phyloP scores from a whole-genome alignment of 768 basidiomycete genomes.

The Pilatotrama ljubarskyi region DNA sequence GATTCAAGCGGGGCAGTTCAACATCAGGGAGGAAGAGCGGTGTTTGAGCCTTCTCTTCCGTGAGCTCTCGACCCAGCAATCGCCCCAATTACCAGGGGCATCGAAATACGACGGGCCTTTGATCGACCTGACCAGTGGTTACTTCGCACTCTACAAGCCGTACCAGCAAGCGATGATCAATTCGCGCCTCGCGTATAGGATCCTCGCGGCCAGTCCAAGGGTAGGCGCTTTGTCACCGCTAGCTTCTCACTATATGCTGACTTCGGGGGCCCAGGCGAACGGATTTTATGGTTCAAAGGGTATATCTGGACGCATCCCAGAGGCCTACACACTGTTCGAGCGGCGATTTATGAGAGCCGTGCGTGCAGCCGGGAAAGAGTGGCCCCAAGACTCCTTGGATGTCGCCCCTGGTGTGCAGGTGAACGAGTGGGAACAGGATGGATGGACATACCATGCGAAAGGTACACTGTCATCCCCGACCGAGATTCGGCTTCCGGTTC shows the following conservation, averaged over 20 bases:
- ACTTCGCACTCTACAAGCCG: slow-evolving; percentile 82
- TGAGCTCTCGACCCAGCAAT: slow-evolving; percentile 35
- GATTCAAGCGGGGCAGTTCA: slow-evolving; percentile 88
- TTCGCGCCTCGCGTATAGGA: slow-evolving; percentile 58
- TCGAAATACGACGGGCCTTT: slow-evolving; percentile 39
- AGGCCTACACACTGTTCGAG: slow-evolving; percentile 89
- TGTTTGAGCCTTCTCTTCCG: slow-evolving; percentile 59
- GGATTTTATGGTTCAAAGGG: slow-evolving; percentile 92
- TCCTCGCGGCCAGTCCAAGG: slow-evolving; percentile 86
- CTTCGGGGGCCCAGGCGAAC: slow-evolving; percentile 66
- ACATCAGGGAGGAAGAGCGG: slow-evolving; percentile 82
- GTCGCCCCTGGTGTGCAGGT: slow-evolving; percentile 60
- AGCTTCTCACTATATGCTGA: not conserved
- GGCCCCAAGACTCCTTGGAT: slow-evolving; percentile 21
- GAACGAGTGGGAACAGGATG: slow-evolving; percentile 82
- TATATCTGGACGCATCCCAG: slow-evolving; percentile 90
- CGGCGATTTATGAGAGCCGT: slow-evolving; percentile 78
- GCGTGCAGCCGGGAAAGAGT: slow-evolving; percentile 42
- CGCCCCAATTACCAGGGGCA: not conserved
- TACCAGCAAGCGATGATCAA: slow-evolving; percentile 76
- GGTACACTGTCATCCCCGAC: slow-evolving; percentile 47
- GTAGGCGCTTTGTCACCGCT: slow-evolving; percentile 42
- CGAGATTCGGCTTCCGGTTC: not conserved
- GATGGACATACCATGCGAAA: slow-evolving; percentile 99
- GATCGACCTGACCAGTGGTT: slow-evolving; percentile 89